Evolutionary conservation across 306 rosid genomes (phyloP).

Genomic region (Glycine soja): DNA sequence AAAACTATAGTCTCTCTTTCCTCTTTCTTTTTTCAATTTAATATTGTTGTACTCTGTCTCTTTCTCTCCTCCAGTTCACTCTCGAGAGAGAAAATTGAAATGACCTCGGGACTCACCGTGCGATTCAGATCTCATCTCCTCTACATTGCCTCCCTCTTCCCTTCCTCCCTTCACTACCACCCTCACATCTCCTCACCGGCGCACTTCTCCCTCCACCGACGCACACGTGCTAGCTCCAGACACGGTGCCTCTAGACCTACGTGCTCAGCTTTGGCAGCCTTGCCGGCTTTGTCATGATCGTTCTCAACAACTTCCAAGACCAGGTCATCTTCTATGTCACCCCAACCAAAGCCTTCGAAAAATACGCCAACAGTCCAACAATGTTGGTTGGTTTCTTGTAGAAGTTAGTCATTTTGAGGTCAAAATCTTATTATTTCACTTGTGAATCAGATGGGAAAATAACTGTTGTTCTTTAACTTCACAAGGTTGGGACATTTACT

Average conservation of each 20-base stretch:
- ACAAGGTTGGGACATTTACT: too few relatives aligned
- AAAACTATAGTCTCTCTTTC: too few relatives aligned
- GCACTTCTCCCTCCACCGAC: constrained; percentile 50
- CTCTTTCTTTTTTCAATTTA: too few relatives aligned
- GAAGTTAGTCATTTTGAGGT: too few relatives aligned
- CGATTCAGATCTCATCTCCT: constrained; percentile 69
- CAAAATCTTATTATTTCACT: too few relatives aligned
- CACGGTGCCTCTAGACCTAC: constrained; percentile 87
- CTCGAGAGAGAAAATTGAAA: constrained; percentile 38
- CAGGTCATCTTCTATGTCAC: constrained; percentile 85
- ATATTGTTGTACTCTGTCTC: too few relatives aligned
- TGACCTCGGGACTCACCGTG: constrained; percentile 69
- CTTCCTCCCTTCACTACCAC: too few relatives aligned
- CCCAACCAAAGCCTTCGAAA: constrained; percentile 77
- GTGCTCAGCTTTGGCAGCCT: constrained; percentile 69
- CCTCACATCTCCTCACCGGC: constrained; percentile 5
- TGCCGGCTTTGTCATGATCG: constrained; percentile 85
- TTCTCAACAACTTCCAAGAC: constrained; percentile 79
- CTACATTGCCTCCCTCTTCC: constrained; percentile 46
- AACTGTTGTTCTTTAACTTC: too few relatives aligned
- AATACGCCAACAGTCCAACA: constrained; percentile 63
- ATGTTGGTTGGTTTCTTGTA: too few relatives aligned
- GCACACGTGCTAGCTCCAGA: constrained; percentile 89
- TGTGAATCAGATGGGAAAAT: too few relatives aligned
- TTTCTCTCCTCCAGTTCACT: background rate